phyloP scores from a whole-genome alignment of 2,329 filamentous ascomycete species.

The Bisporella sp. region DNA sequence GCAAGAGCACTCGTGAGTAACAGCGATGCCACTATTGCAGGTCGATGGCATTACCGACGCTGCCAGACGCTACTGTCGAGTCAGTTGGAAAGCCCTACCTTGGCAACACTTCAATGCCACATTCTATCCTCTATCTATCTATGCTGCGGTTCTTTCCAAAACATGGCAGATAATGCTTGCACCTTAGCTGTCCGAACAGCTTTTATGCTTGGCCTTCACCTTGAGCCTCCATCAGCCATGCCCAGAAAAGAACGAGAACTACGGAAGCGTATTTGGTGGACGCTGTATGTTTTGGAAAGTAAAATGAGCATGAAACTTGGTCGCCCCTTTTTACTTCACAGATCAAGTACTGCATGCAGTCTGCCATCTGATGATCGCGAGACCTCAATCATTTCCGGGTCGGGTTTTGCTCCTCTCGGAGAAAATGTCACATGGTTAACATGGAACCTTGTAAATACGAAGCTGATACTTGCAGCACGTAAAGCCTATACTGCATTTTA shows the following conservation, averaged over 20 bases:
- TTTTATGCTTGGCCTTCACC: slow-evolving; percentile 33
- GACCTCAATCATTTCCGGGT: slow-evolving; percentile 18
- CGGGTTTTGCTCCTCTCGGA: slow-evolving; percentile 23
- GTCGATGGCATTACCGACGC: slow-evolving; percentile 33
- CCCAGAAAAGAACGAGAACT: slow-evolving; percentile 28
- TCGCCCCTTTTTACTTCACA: slow-evolving; percentile 26
- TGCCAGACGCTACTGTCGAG: slow-evolving; percentile 30
- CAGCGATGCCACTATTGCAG: slow-evolving; percentile 29
- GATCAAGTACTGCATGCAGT: slow-evolving; percentile 22
- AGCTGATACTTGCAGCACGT: slow-evolving; percentile 25
- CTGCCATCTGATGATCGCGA: slow-evolving; percentile 28
- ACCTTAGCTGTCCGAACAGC: slow-evolving; percentile 31
- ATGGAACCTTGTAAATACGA: slow-evolving; percentile 24
- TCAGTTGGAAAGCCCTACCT: slow-evolving; percentile 32
- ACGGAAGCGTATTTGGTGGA: slow-evolving; percentile 40
- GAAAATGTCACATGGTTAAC: slow-evolving; percentile 28
- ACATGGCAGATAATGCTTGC: slow-evolving; percentile 30
- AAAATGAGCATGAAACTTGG: slow-evolving; percentile 32
- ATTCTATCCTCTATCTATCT: slow-evolving; percentile 33
- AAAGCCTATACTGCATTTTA: slow-evolving; percentile 27
- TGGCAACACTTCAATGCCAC: slow-evolving; percentile 34
- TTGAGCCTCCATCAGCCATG: slow-evolving; percentile 30
- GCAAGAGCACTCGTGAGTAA: slow-evolving; percentile 13
- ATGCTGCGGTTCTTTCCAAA: slow-evolving; percentile 31
- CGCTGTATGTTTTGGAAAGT: slow-evolving; percentile 35